Base-by-base conservation (phyloP, 306 rosid genomes). In the Trichosanthes truncata region DNA sequence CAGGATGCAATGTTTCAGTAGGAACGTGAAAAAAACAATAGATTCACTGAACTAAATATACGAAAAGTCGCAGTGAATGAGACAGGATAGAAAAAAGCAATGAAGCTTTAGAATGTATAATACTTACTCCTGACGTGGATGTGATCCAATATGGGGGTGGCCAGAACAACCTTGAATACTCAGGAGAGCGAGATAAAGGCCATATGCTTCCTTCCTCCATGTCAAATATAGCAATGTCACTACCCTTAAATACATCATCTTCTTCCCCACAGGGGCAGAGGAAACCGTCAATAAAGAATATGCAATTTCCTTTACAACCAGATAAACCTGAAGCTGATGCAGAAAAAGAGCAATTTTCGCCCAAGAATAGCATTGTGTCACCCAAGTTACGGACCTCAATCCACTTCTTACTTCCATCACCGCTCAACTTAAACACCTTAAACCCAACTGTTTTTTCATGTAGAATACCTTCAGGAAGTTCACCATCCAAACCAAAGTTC, bases 271-370 rank as follows among this genome's bases (percentile, higher is more conserved):
- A 26, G 1, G 25, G 61, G 55, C 79, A 41, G 80, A 84, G 83
- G 75, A 83, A 83, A 79, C 89, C 86, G 74, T 90, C 89, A 6
- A 84, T 89, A 69, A 92, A 94, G 55, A 89, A 45, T 56, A 94
- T 82, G 82, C 90, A 90, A 74, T 87, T 90, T 73, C 93, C 93
- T 85, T 65, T 83, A 9, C 79, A 79, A 38, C 87, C 77, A 1
- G 83, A 51, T 69, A 92, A 85, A 11, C 87, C 94, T 12, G 53
- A 76, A 2, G 84, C 89, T 0, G 88, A 79, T 51, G 87, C 85
- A 5, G 97, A 89, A 74, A 94, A 94, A 0, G 93, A 84, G 67
- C 89, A 94, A 81, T 87, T 90, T 73, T 92, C 98, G 5, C 92
- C 97, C 77, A 94, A 82, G 45, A 94, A 92, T 88, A 89, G 76